phyloP scores from a whole-genome alignment of 495 filamentous ascomycete species.

The Trypethelium eluteriae region DNA sequence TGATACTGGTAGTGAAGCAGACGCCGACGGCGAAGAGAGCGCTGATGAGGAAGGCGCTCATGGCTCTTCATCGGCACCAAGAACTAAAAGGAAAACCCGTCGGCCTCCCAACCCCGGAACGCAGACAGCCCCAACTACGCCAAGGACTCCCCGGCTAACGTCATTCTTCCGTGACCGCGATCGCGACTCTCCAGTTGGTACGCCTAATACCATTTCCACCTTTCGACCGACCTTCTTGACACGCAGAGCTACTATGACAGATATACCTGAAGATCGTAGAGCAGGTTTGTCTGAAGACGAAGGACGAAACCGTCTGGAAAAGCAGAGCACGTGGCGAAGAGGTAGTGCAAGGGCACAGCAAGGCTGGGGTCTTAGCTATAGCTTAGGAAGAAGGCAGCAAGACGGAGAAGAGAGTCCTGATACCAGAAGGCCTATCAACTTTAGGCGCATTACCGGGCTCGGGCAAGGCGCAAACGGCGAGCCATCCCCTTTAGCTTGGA shows the following conservation, averaged over 20 bases:
- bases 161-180: constrained; percentile 28
- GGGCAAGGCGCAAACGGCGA: constrained; percentile 49
- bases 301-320: constrained; percentile 63
- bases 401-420: constrained; percentile 42
- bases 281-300: constrained; percentile 83
- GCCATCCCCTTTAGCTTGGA: constrained; percentile 44
- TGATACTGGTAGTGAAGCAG: constrained; percentile 31
- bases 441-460: constrained; percentile 68
- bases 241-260: constrained; percentile 61
- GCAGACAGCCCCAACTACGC: constrained; percentile 57
- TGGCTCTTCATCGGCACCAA: constrained; percentile 16
- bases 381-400: constrained; percentile 35
- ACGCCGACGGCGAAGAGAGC: constrained; percentile 38
- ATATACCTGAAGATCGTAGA: constrained; percentile 56
- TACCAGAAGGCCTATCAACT: constrained; percentile 58
- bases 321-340: constrained; percentile 50
- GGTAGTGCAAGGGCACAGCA: constrained; percentile 39
- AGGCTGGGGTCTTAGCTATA: constrained; percentile 50
- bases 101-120: constrained; percentile 27
- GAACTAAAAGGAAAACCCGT: constrained; percentile 30
- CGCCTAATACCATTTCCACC: constrained; percentile 16
- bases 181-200: constrained; percentile 23
- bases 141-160: constrained; percentile 36
- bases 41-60: constrained; percentile 28
- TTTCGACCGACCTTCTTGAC: constrained; percentile 49